phyloP scores from a whole-genome alignment of 192 early-diverging fungal genomes.

The Entophlyctis helioformis region DNA sequence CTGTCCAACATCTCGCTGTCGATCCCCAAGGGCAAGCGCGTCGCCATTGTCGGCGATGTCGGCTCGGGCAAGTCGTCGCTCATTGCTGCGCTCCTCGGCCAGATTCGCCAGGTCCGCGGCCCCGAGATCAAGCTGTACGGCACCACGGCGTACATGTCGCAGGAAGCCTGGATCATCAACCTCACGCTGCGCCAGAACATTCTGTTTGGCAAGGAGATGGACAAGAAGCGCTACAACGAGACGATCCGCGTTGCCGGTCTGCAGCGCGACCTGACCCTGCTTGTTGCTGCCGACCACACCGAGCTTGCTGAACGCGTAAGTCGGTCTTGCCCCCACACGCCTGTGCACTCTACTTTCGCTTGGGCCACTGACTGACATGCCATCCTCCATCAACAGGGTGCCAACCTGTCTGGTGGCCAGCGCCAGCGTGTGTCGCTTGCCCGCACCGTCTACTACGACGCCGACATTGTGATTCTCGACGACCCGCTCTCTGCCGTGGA shows the following conservation, averaged over 20 bases:
- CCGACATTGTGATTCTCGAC: conserved; percentile 63
- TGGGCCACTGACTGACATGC: neutral
- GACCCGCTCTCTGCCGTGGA: conserved; percentile 66
- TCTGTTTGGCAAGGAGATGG: conserved; percentile 56
- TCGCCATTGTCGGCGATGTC: conserved; percentile 58
- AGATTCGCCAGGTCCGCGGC: conserved; percentile 38
- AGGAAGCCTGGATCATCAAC: conserved; percentile 63
- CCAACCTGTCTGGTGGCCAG: conserved; percentile 64
- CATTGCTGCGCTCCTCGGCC: conserved; percentile 55
- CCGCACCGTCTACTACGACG: conserved; percentile 8
- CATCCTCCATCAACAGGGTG: conserved; percentile 23
- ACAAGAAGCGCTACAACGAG: conserved; percentile 42
- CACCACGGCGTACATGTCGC: conserved; percentile 46
- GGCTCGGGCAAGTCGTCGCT: too few species aligned
- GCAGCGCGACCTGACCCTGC: conserved; percentile 44
- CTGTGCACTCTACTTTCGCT: too few species aligned
- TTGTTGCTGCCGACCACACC: conserved; percentile 54
- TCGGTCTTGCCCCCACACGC: neutral
- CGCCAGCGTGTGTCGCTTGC: conserved; percentile 42
- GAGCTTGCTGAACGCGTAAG: conserved; percentile 28
- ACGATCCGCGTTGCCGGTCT: conserved; percentile 51
- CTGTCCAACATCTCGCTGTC: conserved; percentile 33
- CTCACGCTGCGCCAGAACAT: conserved; percentile 65
- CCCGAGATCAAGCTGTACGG: conserved; percentile 32
- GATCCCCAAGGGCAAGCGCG: conserved; percentile 31